phyloP scores from a whole-genome alignment of 352 stramenopile species.

The Pythium rishiriense region DNA sequence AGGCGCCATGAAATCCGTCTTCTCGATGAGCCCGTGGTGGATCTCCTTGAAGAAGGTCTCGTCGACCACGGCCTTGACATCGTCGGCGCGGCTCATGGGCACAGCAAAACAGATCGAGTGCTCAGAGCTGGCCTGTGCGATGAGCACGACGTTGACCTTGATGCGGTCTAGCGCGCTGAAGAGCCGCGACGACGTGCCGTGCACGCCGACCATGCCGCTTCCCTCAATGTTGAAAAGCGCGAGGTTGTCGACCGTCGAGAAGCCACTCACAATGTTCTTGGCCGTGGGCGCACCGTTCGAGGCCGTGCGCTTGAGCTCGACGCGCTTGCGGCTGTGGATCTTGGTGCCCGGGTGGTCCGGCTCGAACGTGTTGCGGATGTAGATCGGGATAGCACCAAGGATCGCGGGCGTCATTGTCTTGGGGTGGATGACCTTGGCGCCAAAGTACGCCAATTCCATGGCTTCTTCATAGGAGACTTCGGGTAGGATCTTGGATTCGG shows the following conservation, averaged over 20 bases:
- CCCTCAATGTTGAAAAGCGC: slow-evolving; percentile 97
- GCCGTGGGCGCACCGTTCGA: slow-evolving; percentile 62
- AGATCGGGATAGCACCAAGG: slow-evolving; percentile 94
- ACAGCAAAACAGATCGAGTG: slow-evolving; percentile 96
- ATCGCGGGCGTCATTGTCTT: slow-evolving; percentile 95
- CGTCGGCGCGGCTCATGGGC: slow-evolving; percentile 62
- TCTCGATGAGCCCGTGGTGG: slow-evolving; percentile 80
- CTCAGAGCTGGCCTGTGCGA: slow-evolving; percentile 94
- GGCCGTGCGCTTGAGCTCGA: slow-evolving; percentile 56
- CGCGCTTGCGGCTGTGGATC: slow-evolving; percentile 63
- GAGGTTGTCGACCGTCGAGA: slow-evolving; percentile 94
- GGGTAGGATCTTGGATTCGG: slow-evolving; percentile 86
- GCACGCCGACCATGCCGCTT: slow-evolving; percentile 93
- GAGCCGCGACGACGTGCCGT: slow-evolving; percentile 90
- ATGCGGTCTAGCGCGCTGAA: slow-evolving; percentile 92
- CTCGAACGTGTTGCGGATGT: slow-evolving; percentile 98
- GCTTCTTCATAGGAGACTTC: slow-evolving; percentile 97
- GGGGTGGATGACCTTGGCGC: slow-evolving; percentile 97
- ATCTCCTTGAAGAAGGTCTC: slow-evolving; percentile 90
- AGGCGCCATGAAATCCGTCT: slow-evolving; percentile 80
- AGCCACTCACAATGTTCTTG: slow-evolving; percentile 83
- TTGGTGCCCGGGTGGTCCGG: slow-evolving; percentile 76
- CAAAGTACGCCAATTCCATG: slow-evolving; percentile 98
- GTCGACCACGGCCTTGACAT: slow-evolving; percentile 74
- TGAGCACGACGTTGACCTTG: slow-evolving; percentile 94